Percentiles rank a stretch among this genome's conserved stretches.
phyloP scores from a whole-genome alignment of 108 stramenopile genomes.

The Fragilaria radians region DNA sequence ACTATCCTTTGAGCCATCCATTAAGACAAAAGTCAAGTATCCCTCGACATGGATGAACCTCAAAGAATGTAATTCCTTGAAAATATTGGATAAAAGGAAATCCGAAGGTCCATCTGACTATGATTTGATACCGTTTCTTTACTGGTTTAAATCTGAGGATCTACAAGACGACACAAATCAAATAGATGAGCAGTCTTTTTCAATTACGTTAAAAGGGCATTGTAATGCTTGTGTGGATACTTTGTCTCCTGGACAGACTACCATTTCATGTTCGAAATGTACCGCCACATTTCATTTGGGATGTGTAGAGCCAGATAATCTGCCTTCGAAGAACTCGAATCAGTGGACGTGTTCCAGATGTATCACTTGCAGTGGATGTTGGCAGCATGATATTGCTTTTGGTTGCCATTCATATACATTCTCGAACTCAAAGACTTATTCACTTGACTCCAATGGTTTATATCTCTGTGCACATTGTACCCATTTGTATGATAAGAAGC shows the following conservation, averaged over 20 bases:
- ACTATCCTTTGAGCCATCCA: slow-evolving; percentile 36
- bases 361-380: slow-evolving; percentile 44
- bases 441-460: slow-evolving; percentile 18
- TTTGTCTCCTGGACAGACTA: slow-evolving; percentile 25
- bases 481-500: slow-evolving; percentile 30
- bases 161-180: slow-evolving; percentile 12
- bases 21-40: slow-evolving; percentile 31
- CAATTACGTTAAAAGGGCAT: slow-evolving; percentile 1
- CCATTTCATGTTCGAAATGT: slow-evolving; percentile 33
- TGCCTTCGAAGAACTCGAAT: slow-evolving; percentile 19
- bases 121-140: slow-evolving; percentile 46
- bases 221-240: slow-evolving; percentile 46
- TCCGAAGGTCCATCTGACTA: slow-evolving; percentile 5
- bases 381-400: slow-evolving; percentile 45
- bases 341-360: slow-evolving; percentile 47
- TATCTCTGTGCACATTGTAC: slow-evolving; percentile 46
- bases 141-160: slow-evolving; percentile 22
- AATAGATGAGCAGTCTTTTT: slow-evolving; percentile 6
- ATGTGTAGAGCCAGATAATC: slow-evolving; percentile 46
- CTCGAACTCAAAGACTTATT: slow-evolving; percentile 31
- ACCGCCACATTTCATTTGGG: slow-evolving; percentile 31
- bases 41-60: slow-evolving; percentile 52
- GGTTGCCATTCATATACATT: slow-evolving; percentile 25
- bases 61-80: slow-evolving; percentile 32
- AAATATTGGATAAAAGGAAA: slow-evolving; percentile 26